phyloP scores from a whole-genome alignment of 805 yeast species.

The Candida krabiensis region DNA sequence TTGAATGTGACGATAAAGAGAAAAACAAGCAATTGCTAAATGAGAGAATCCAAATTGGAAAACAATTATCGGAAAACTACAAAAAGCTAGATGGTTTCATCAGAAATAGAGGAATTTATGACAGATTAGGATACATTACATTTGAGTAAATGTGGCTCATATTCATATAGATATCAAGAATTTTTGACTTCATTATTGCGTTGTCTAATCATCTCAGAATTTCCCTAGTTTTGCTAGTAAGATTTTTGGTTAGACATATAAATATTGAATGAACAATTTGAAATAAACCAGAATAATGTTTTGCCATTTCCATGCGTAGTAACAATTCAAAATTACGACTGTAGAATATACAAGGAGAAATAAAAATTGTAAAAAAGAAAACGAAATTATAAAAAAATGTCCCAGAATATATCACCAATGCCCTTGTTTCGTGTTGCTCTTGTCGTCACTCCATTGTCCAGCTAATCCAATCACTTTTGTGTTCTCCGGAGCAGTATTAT shows the following conservation, averaged over 20 bases:
- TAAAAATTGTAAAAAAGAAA: not conserved
- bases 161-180: not conserved
- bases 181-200: no score
- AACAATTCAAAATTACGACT: no score
- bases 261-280: no score
- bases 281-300: no score
- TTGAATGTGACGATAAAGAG: constrained; percentile 56
- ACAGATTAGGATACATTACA: constrained; percentile 57
- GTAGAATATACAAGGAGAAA: no score
- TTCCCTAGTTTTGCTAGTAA: no score
- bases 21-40: constrained; percentile 48
- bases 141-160: constrained; percentile 14
- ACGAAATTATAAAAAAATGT: not conserved
- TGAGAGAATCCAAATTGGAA: constrained; percentile 55
- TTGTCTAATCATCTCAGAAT: no score
- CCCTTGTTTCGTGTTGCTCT: constrained; percentile 25
- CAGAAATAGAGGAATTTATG: constrained; percentile 77
- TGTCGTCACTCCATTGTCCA: constrained; percentile 32
- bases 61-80: constrained; percentile 60
- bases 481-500: constrained; percentile 9
- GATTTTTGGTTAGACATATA: no score
- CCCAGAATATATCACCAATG: constrained; percentile 27
- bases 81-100: constrained; percentile 74
- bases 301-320: no score
- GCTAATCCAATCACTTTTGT: constrained; percentile 28